phyloP scores from a whole-genome alignment of 2,329 filamentous ascomycete genomes.

The Ambrosiella cleistominuta region DNA sequence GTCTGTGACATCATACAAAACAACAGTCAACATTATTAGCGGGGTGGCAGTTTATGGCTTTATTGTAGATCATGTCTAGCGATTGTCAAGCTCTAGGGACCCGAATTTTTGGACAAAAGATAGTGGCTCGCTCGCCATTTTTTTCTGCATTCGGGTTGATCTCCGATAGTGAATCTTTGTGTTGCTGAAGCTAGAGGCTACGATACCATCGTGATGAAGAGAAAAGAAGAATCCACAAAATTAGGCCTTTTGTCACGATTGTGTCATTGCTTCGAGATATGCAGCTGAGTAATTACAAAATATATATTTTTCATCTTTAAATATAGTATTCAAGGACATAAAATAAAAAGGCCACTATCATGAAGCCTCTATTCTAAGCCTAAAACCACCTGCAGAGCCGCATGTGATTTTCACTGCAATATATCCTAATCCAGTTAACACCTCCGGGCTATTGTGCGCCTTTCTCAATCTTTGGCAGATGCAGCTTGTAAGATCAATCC shows the following conservation, averaged over 20 bases:
- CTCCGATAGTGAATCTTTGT: background rate
- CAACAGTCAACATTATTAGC: too few relatives aligned
- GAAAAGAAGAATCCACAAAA: too few relatives aligned
- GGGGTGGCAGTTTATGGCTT: background rate
- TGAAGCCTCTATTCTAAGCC: too few relatives aligned
- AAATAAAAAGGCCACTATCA: too few relatives aligned
- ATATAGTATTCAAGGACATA: background rate
- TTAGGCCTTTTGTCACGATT: too few relatives aligned
- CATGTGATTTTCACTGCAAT: background rate
- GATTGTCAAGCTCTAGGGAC: background rate
- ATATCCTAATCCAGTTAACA: constrained; percentile 1
- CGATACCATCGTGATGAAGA: background rate
- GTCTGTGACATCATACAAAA: too few relatives aligned
- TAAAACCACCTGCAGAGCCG: background rate
- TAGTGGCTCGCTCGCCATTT: background rate
- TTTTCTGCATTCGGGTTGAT: background rate
- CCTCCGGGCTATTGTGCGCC: background rate
- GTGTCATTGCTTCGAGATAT: too few relatives aligned
- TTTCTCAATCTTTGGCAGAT: background rate
- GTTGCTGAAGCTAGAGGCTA: background rate
- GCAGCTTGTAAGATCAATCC: background rate
- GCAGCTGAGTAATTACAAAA: background rate
- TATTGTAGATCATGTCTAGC: background rate
- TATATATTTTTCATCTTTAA: background rate
- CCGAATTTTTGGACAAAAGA: background rate